These are phyloP conservation scores for Yarrowia yakushimensis DNA, from an alignment of 805 yeast genomes.

Conservation along the genomic window DNA sequence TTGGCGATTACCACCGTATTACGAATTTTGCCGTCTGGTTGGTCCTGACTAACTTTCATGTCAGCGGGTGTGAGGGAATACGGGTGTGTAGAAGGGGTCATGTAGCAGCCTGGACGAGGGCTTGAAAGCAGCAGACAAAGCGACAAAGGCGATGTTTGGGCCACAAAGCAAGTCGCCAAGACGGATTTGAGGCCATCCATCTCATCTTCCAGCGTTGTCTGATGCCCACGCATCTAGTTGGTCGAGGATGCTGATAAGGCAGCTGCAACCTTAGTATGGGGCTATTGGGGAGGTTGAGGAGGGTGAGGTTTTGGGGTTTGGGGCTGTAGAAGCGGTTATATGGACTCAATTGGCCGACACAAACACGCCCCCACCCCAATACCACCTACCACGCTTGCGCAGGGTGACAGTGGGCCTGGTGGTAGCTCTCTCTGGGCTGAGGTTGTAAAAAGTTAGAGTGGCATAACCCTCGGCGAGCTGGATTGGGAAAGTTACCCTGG, in stretches of 20 bases:
- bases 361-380: neutral
- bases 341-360: neutral
- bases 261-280: conserved; percentile 2
- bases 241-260: too few species aligned
- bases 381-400: neutral
- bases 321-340: neutral
- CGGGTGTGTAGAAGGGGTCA: neutral
- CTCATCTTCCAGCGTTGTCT: too few species aligned
- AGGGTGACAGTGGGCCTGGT: neutral
- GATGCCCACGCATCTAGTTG: too few species aligned
- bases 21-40: too few species aligned
- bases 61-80: conserved; percentile 20
- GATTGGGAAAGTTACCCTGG: conserved; percentile 14
- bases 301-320: too few species aligned
- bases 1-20: too few species aligned
- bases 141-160: too few species aligned
- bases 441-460: conserved; percentile 3
- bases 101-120: too few species aligned
- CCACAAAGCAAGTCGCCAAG: too few species aligned
- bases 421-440: conserved; percentile 1
- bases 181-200: too few species aligned
- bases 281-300: neutral
- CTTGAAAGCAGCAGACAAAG: too few species aligned
- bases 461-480: neutral
- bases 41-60: neutral